Percentiles rank a stretch among this genome's conserved stretches.
Conservation (phyloP, 805 yeast genomes). For the Candida methanosorbosa region DNA sequence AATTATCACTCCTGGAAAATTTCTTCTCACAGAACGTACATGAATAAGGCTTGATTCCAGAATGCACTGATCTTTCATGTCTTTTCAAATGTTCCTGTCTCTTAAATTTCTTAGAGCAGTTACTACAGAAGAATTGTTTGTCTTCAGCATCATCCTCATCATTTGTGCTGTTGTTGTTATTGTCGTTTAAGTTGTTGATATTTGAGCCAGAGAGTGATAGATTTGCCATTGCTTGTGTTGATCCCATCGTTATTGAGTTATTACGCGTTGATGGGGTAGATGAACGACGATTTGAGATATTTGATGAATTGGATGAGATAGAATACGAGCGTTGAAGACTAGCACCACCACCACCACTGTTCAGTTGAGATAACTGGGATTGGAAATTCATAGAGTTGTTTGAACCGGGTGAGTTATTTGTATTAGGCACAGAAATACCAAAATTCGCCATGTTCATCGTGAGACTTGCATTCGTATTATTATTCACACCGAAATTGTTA, state of each 20-base stretch:
- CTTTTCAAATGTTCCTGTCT: constrained; percentile 62
- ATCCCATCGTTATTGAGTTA: too few relatives aligned
- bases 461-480: too few relatives aligned
- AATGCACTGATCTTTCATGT: constrained; percentile 60
- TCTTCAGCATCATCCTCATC: constrained; percentile 16
- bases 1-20: constrained; percentile 60
- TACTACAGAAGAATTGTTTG: constrained; percentile 27
- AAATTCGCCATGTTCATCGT: too few relatives aligned
- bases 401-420: too few relatives aligned
- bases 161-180: neutral
- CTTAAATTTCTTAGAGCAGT: constrained; percentile 38
- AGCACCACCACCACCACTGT: too few relatives aligned
- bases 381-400: too few relatives aligned
- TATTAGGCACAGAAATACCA: too few relatives aligned
- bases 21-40: constrained; percentile 51
- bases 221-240: too few relatives aligned
- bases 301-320: neutral
- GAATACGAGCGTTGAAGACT: too few relatives aligned
- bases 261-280: neutral
- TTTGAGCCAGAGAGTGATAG: too few relatives aligned
- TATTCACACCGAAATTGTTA: neutral
- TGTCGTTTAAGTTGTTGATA: too few relatives aligned
- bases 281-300: neutral
- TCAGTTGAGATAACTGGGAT: too few relatives aligned
- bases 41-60: constrained; percentile 48